phyloP scores from a whole-genome alignment of 805 yeast genomes.

The Yamadazyma laniorum region DNA sequence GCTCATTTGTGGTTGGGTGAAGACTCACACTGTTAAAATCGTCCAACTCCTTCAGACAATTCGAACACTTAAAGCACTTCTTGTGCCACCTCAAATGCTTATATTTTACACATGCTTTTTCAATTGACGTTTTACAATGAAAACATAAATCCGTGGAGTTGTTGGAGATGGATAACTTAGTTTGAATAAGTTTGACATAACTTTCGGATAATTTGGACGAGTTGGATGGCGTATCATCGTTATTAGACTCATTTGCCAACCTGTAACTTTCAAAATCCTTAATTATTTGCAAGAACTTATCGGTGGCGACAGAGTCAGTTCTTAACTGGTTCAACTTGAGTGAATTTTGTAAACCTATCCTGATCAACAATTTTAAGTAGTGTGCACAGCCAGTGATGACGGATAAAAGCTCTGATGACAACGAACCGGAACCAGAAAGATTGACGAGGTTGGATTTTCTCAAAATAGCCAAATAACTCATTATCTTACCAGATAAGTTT shows the following conservation, averaged over 20 bases:
- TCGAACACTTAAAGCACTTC: constrained; percentile 65
- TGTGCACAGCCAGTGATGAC: constrained; percentile 91
- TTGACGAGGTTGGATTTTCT: constrained; percentile 53
- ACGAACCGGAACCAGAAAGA: constrained; percentile 41
- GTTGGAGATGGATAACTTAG: constrained; percentile 44
- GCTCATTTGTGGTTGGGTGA: constrained; percentile 42
- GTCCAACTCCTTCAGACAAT: constrained; percentile 45
- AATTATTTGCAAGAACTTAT: constrained; percentile 49
- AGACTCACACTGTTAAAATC: constrained; percentile 48
- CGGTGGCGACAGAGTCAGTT: constrained; percentile 59
- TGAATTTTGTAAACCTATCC: constrained; percentile 77
- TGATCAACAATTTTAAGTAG: constrained; percentile 77
- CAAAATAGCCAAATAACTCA: constrained; percentile 81
- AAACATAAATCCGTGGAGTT: constrained; percentile 76
- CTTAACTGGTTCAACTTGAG: constrained; percentile 60
- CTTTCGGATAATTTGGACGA: constrained; percentile 12
- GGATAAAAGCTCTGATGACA: constrained; percentile 68
- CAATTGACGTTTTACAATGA: constrained; percentile 72
- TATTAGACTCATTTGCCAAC: constrained; percentile 1
- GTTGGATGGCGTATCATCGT: not conserved
- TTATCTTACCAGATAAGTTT: constrained; percentile 82
- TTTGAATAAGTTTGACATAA: constrained; percentile 20
- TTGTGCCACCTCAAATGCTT: constrained; percentile 77
- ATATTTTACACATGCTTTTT: constrained; percentile 71
- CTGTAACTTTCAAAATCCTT: constrained; percentile 17